A percentile compares a stretch with the other conserved stretches of the same genome.
phyloP scores from a whole-genome alignment of 345 rosid genomes.

The Salix udensis region DNA sequence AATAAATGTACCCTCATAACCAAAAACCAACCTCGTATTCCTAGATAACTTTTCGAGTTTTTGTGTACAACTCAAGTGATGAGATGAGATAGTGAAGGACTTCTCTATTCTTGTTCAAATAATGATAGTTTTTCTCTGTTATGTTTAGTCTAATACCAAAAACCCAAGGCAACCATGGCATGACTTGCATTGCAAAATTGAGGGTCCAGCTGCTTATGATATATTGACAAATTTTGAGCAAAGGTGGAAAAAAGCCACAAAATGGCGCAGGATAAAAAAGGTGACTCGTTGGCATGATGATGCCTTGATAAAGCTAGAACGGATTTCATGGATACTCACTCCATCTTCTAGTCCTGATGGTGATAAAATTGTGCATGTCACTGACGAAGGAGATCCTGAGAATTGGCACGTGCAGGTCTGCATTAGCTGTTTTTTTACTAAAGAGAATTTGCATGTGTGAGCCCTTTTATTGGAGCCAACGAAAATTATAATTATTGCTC shows the following conservation, averaged over 20 bases:
- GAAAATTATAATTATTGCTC: background rate
- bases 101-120: background rate
- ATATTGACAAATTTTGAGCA: slow-evolving; percentile 60
- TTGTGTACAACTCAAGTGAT: background rate
- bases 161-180: slow-evolving; percentile 86
- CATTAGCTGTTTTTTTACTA: background rate
- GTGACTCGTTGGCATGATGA: slow-evolving; percentile 51
- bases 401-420: slow-evolving; percentile 72
- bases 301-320: slow-evolving; percentile 50
- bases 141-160: slow-evolving; percentile 34
- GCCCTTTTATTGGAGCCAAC: background rate
- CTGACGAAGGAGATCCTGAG: slow-evolving; percentile 49
- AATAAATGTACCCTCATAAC: too few relatives aligned
- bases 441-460: background rate
- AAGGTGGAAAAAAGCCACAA: slow-evolving; percentile 55
- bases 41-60: background rate
- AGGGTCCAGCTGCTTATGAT: slow-evolving; percentile 75
- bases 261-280: slow-evolving; percentile 51
- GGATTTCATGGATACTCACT: slow-evolving; percentile 51
- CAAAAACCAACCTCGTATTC: background rate
- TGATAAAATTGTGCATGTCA: slow-evolving; percentile 29
- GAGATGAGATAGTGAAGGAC: background rate
- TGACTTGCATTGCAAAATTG: slow-evolving; percentile 68
- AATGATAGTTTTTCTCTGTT: background rate
- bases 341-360: slow-evolving; percentile 46